These are phyloP conservation scores for Orbilia quercus DNA, from an alignment of 2,329 filamentous ascomycete genomes.

Conservation along the genomic window DNA sequence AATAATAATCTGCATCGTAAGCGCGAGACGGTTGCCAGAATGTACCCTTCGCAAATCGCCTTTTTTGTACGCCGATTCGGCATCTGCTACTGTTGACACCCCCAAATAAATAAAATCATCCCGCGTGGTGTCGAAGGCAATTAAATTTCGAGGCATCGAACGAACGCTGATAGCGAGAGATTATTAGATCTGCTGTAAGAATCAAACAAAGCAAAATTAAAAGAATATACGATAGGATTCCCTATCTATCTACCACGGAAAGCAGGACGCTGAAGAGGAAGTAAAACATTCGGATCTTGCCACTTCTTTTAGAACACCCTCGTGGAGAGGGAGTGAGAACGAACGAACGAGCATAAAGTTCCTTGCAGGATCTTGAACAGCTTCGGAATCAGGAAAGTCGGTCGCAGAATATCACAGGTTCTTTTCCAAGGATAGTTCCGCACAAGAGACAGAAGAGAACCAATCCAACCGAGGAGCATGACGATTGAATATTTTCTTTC, in stretches of 20 bases:
- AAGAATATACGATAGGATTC: constrained; percentile 7
- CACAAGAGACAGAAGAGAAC: constrained; percentile 22
- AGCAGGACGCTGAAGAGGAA: constrained; percentile 18
- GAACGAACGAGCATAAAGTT: constrained; percentile 5
- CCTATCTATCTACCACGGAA: constrained; percentile 39
- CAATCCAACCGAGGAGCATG: constrained; percentile 24
- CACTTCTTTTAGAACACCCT: constrained; percentile 50
- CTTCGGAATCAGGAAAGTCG: constrained; percentile 55
- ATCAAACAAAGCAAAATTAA: not conserved
- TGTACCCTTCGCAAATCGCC: constrained; percentile 35
- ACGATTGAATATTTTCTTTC: constrained; percentile 28
- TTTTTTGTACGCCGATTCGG: constrained; percentile 55
- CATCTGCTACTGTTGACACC: constrained; percentile 19
- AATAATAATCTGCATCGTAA: constrained; percentile 1
- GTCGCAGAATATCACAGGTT: constrained; percentile 36
- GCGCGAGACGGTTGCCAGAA: constrained; percentile 1
- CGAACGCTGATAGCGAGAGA: constrained; percentile 23
- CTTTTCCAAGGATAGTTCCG: constrained; percentile 25
- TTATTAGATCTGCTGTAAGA: no score
- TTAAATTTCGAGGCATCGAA: constrained; percentile 7
- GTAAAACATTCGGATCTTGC: constrained; percentile 39
- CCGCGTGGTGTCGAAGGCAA: constrained; percentile 47
- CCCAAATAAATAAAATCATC: constrained; percentile 43
- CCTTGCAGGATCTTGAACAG: constrained; percentile 39
- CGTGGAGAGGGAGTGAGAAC: constrained; percentile 41